Evolutionary conservation across 208 protist genomes (phyloP).

Genomic region (Trypanosoma conorhini): DNA sequence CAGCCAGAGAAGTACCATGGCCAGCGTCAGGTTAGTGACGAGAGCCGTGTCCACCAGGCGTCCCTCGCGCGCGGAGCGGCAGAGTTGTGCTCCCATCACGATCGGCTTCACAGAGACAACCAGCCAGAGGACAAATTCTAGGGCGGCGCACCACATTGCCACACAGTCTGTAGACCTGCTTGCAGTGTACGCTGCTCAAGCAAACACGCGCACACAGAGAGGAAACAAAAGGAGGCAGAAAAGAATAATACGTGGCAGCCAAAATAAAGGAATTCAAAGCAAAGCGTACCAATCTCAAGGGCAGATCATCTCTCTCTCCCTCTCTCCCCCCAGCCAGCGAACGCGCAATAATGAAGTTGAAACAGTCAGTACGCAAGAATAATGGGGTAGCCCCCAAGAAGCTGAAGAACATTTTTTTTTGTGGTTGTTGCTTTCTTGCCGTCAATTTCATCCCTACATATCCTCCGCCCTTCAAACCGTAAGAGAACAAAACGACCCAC

Average conservation of each 20-base stretch:
- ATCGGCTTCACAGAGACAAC: slow-evolving; percentile 68
- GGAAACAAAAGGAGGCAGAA: slow-evolving; percentile 24
- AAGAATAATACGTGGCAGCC: neutral
- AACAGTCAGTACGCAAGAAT: neutral
- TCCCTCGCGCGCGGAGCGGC: slow-evolving; percentile 28
- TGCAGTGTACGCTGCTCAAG: neutral
- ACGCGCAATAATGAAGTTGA: neutral
- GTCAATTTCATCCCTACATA: neutral
- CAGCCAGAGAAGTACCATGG: slow-evolving; percentile 70
- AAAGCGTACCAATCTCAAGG: neutral
- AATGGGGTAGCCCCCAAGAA: neutral
- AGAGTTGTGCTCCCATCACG: slow-evolving; percentile 62
- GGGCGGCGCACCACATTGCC: slow-evolving; percentile 17
- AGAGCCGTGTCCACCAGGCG: slow-evolving; percentile 31
- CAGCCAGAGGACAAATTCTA: slow-evolving; percentile 52
- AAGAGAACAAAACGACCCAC: neutral
- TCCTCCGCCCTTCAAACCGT: neutral
- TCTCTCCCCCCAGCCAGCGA: neutral
- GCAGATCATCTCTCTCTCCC: neutral
- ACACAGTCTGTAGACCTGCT: slow-evolving; percentile 8
- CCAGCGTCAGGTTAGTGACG: slow-evolving; percentile 69
- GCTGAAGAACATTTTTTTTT: neutral
- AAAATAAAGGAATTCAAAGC: neutral
- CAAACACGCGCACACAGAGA: slow-evolving; percentile 19
- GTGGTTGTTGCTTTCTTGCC: neutral